A percentile compares a stretch with the other conserved stretches of the same genome.
These are phyloP conservation scores for Fusarium begoniae DNA, from an alignment of 2,329 filamentous ascomycete species.

Conservation along the genomic window DNA sequence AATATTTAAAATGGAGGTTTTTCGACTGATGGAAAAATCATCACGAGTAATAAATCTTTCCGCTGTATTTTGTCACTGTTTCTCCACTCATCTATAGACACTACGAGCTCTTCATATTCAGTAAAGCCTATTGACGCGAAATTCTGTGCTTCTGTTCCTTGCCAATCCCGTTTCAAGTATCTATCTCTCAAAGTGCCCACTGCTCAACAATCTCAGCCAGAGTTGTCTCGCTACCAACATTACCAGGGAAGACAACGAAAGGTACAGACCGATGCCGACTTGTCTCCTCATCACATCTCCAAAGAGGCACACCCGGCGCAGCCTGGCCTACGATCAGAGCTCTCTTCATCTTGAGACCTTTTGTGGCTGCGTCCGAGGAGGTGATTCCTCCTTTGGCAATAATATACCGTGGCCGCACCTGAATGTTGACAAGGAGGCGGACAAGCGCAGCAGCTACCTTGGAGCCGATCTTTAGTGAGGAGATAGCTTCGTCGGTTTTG, in stretches of 20 bases:
- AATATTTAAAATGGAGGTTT: background rate
- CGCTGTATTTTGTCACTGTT: accelerated
- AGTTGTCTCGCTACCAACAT: conserved; percentile 13
- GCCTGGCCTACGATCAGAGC: conserved; percentile 65
- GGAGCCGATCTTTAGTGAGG: background rate
- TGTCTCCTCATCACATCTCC: conserved; percentile 63
- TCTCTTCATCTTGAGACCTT: conserved; percentile 61
- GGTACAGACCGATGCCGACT: conserved; percentile 60
- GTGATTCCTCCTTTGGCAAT: conserved; percentile 70
- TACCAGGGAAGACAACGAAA: conserved; percentile 48
- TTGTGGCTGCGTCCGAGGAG: conserved; percentile 65
- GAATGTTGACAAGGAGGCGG: background rate
- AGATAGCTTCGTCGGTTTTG: background rate
- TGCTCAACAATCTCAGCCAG: background rate
- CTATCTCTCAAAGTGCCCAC: background rate
- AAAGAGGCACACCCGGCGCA: conserved; percentile 65
- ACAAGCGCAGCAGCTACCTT: background rate
- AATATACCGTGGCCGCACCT: conserved; percentile 53
- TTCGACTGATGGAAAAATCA: background rate
- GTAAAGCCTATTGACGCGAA: too few relatives aligned
- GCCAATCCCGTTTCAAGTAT: background rate
- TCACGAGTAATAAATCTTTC: background rate
- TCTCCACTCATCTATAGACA: background rate
- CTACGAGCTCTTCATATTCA: background rate
- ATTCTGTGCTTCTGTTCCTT: background rate